Evolutionary conservation across 345 rosid species (phyloP).

Genomic region (Eucalyptus curtisii): DNA sequence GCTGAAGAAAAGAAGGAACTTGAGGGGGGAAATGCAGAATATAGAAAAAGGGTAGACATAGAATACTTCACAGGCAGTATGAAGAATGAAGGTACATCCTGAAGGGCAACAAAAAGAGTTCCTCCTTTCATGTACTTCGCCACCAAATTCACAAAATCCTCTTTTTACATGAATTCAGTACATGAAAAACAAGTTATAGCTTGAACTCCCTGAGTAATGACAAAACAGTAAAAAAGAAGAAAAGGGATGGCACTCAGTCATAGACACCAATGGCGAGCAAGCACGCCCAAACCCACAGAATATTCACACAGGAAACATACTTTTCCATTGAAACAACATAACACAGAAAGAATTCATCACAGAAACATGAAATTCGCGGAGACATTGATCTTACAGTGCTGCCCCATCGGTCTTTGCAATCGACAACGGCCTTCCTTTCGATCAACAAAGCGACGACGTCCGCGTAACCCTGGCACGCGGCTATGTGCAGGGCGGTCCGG

Average conservation of each 20-base stretch:
- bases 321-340: background rate
- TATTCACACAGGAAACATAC: background rate
- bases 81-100: background rate
- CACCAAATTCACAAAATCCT: background rate
- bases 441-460: slow-evolving; percentile 57
- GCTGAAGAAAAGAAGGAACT: background rate
- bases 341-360: background rate
- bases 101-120: background rate
- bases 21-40: background rate
- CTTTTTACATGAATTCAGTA: background rate
- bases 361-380: background rate
- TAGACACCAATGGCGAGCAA: background rate
- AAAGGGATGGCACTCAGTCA: background rate
- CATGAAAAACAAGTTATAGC: background rate
- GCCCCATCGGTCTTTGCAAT: slow-evolving; percentile 83
- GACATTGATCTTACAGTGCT: slow-evolving; percentile 58
- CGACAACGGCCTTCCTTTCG: slow-evolving; percentile 37
- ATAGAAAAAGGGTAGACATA: background rate
- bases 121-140: background rate
- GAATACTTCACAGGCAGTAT: background rate
- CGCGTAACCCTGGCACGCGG: slow-evolving; percentile 69
- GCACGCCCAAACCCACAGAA: background rate
- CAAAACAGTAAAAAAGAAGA: background rate
- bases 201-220: background rate
- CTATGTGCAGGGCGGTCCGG: slow-evolving; percentile 83